Evolutionary conservation across 176 grass and related monocot species (phyloP), one percentile per base, ranked within the genome.

Genomic region (Carex kokanica): DNA sequence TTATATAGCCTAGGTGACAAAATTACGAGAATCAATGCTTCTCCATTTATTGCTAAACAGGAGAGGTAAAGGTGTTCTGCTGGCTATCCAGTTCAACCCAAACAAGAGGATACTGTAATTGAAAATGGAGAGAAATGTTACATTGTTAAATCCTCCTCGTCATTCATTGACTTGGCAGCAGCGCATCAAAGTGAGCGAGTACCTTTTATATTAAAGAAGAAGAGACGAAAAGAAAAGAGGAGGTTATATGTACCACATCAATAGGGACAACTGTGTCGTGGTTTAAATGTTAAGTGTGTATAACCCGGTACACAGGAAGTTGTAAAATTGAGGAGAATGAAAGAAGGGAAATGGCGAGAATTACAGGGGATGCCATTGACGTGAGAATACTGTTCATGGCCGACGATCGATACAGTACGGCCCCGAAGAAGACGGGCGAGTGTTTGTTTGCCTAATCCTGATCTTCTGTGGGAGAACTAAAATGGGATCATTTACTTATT

Each of bases 91-190:
- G 43, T 52, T 49, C 31, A 68, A 18, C 21, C 2, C 3, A 31
- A 34, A 25, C 20, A 53, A 7, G 64, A 45, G 0, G 40, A 41
- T 43, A n/a, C 58, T 36, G 17, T 61, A 7, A 4, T 60, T 60
- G 0, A 2, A n/a, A 80, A 7, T 23, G 58, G 56, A 80, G 58
- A 60, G 32, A 9, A 61, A 23, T 24, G 3, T 2, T 0, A 38
- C 7, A 8, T 10, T n/a, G 15, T 60, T n/a, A 21, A 79, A 57
- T 61, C 78, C 78, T 62, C 78, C 78, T 15, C 36, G 56, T 62
- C 78, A 80, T 60, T 82, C 78, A 80, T 60, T 82, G 79, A 65
- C 79, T 82, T 82, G 60, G 61, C 29, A 81, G 40, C 8, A 41
- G 51, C n/a, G 31, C 27, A 69, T 70, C 66, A 69, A 29, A 80